Conservation (phyloP, 208 protist species). For the Willaertia magna region DNA sequence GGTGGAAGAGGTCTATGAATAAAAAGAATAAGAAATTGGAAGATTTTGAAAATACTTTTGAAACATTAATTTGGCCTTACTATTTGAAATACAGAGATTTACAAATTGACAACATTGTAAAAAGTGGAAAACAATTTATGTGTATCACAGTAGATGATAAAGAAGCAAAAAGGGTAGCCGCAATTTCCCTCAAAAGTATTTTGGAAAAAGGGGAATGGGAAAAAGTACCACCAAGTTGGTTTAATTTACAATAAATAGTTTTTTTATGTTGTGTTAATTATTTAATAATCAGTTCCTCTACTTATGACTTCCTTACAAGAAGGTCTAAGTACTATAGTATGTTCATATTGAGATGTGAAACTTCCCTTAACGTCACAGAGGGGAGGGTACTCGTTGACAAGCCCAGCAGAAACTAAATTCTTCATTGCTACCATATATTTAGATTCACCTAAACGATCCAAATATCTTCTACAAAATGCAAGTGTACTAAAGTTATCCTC, state of each 20-base stretch:
- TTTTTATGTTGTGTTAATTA: constrained; percentile 21
- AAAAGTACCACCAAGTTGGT: too few relatives aligned
- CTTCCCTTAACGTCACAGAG: constrained; percentile 75
- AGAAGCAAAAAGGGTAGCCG: too few relatives aligned
- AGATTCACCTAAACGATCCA: constrained; percentile 39
- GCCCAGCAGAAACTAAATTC: constrained; percentile 20
- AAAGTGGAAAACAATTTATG: background rate
- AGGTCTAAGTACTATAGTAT: constrained; percentile 81
- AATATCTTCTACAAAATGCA: constrained; percentile 66
- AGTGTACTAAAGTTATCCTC: constrained; percentile 64
- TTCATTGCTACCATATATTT: constrained; percentile 20
- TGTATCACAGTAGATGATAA: background rate
- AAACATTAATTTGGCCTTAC: background rate
- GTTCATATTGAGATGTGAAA: constrained; percentile 95
- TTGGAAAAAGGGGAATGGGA: too few relatives aligned
- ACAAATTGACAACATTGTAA: background rate
- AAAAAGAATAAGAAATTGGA: background rate
- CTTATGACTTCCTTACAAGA: constrained; percentile 90
- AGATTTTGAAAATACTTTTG: background rate
- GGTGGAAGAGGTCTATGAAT: background rate
- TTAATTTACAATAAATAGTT: too few relatives aligned
- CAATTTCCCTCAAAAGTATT: too few relatives aligned
- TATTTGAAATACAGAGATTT: background rate
- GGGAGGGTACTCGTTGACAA: constrained; percentile 58
- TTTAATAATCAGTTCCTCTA: constrained; percentile 86